Conservation (phyloP, 495 filamentous ascomycete genomes). For the Penicillium pulvis region DNA sequence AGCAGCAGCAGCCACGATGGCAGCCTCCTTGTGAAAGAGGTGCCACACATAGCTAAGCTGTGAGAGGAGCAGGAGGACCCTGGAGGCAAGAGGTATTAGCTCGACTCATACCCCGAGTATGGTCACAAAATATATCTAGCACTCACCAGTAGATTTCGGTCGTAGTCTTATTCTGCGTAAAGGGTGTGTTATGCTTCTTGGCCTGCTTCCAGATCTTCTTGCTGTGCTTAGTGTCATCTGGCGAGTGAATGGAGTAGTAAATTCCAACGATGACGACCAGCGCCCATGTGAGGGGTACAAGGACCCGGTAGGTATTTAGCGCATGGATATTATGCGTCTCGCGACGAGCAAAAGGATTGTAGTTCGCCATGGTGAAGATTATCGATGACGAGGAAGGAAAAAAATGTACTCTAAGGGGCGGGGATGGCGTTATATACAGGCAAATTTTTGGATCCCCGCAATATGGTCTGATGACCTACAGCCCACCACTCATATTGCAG, state of each 20-base stretch:
- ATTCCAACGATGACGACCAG: constrained; percentile 66
- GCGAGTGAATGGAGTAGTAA: constrained; percentile 66
- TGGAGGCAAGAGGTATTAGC: constrained; percentile 24
- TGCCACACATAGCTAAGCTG: constrained; percentile 76
- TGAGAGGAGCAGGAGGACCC: constrained; percentile 72
- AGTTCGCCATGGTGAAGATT: constrained; percentile 35
- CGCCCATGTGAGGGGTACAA: constrained; percentile 71
- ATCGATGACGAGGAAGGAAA: not conserved
- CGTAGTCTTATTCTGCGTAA: constrained; percentile 71
- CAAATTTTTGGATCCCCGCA: constrained; percentile 1
- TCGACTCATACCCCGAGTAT: not conserved
- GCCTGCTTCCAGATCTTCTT: constrained; percentile 72
- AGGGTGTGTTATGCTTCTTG: constrained; percentile 64
- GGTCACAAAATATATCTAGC: not conserved
- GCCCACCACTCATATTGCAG: not conserved
- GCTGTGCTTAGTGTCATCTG: constrained; percentile 58
- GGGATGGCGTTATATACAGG: constrained; percentile 13
- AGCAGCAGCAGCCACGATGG: constrained; percentile 65
- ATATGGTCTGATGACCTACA: constrained; percentile 1
- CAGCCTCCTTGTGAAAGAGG: constrained; percentile 66
- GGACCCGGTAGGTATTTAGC: constrained; percentile 61
- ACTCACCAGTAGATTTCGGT: constrained; percentile 75
- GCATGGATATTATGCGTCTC: constrained; percentile 58
- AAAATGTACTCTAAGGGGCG: not conserved
- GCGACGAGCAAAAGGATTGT: constrained; percentile 68